Evolutionary conservation across 306 rosid genomes (phyloP).

Genomic region (Carpinus fangiana): DNA sequence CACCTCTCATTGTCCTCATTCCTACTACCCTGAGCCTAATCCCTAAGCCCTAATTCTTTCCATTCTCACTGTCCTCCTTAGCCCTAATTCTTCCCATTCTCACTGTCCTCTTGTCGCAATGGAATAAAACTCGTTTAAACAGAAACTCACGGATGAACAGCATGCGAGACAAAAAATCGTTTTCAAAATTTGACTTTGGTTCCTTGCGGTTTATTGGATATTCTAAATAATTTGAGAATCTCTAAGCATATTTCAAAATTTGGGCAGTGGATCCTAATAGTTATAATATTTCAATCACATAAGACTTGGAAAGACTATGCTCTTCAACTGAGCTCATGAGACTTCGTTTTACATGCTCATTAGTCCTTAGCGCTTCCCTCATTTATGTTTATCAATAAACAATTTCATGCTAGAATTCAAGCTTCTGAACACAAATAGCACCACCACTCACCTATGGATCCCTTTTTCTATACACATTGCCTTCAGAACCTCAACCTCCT

Average conservation of each 20-base stretch:
- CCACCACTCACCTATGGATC: background rate
- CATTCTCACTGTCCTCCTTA: too few relatives aligned
- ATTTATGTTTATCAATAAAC: background rate
- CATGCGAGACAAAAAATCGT: too few relatives aligned
- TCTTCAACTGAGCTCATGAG: background rate
- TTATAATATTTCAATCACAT: background rate
- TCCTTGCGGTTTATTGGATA: too few relatives aligned
- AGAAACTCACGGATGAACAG: too few relatives aligned
- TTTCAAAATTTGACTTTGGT: too few relatives aligned
- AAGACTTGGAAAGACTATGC: background rate
- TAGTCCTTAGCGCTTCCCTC: background rate
- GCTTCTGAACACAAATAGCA: background rate
- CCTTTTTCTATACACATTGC: background rate
- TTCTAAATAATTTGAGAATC: background rate
- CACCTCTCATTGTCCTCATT: too few relatives aligned
- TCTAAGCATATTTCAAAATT: background rate
- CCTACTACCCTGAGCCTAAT: too few relatives aligned
- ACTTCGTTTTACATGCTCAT: background rate
- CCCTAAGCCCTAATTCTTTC: too few relatives aligned
- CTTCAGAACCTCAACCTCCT: background rate
- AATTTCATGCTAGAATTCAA: background rate
- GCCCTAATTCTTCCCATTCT: too few relatives aligned
- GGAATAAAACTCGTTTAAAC: too few relatives aligned
- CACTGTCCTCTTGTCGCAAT: too few relatives aligned
- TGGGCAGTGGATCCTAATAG: background rate